phyloP scores from a whole-genome alignment of 495 filamentous ascomycete species.

The Extremus antarcticus region DNA sequence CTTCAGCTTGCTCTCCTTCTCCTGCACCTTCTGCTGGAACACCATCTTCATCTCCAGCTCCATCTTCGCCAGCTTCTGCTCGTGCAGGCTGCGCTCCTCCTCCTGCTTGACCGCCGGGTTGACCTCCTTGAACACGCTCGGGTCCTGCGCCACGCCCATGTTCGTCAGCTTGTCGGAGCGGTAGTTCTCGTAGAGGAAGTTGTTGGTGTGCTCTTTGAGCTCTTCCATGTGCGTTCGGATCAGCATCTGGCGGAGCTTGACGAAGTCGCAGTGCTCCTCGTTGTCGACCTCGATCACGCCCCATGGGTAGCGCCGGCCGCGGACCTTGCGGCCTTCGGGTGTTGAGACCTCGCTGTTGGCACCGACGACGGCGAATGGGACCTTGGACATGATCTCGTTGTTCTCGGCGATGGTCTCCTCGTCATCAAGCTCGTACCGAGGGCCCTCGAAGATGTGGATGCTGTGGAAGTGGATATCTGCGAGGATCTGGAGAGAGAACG shows the following conservation, averaged over 20 bases:
- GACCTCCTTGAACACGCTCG: slow-evolving; percentile 99
- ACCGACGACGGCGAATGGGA: slow-evolving; percentile 95
- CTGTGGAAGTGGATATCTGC: slow-evolving; percentile 92
- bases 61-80: slow-evolving; percentile 99
- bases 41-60: slow-evolving; percentile 99
- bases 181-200: slow-evolving; percentile 97
- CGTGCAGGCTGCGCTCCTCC: slow-evolving; percentile 92
- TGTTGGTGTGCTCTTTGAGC: slow-evolving; percentile 99
- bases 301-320: slow-evolving; percentile 95
- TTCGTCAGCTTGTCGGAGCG: slow-evolving; percentile 94
- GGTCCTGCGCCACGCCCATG: slow-evolving; percentile 98
- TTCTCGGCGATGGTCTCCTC: slow-evolving; percentile 99
- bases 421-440: slow-evolving; percentile 95
- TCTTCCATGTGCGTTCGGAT: slow-evolving; percentile 99
- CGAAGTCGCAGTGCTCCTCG: slow-evolving; percentile 99
- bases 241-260: slow-evolving; percentile 98
- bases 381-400: slow-evolving; percentile 99
- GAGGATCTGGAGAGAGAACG: slow-evolving; percentile 56
- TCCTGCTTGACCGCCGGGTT: slow-evolving; percentile 99
- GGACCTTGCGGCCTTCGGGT: slow-evolving; percentile 87
- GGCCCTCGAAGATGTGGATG: slow-evolving; percentile 98
- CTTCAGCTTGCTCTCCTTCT: slow-evolving; percentile 98
- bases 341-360: slow-evolving; percentile 86
- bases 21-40: slow-evolving; percentile 98
- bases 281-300: slow-evolving; percentile 99